Evolutionary conservation across 1,284 basidiomycete genomes (phyloP).

Genomic region (Microbotryomycetes sp.): DNA sequence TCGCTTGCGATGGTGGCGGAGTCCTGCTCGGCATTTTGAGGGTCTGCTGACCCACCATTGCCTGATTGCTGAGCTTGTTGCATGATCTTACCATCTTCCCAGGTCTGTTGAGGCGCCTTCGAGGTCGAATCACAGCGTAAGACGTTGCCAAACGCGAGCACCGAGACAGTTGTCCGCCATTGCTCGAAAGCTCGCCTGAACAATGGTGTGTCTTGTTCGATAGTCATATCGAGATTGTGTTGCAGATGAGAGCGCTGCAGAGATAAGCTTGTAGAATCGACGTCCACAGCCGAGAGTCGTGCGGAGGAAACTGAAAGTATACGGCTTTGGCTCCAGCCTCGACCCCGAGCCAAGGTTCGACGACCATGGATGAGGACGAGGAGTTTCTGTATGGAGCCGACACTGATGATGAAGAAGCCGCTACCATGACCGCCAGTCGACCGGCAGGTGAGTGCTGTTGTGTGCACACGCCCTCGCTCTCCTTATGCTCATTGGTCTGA

Average conservation of each 20-base stretch:
- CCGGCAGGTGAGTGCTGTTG: background rate
- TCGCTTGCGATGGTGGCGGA: background rate
- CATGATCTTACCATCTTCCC: slow-evolving; percentile 23
- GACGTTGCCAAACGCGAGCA: slow-evolving; percentile 2
- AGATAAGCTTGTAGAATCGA: too few species aligned
- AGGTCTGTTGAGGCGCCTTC: slow-evolving; percentile 8
- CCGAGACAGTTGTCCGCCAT: slow-evolving; percentile 15
- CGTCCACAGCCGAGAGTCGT: too few species aligned
- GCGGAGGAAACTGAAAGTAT: too few species aligned
- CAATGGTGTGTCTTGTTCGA: slow-evolving; percentile 7
- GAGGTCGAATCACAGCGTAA: too few species aligned
- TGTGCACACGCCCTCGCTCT: background rate
- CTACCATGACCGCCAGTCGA: background rate
- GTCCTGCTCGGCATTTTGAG: background rate
- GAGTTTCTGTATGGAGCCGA: slow-evolving; percentile 1
- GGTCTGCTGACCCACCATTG: background rate
- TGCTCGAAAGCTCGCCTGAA: slow-evolving; percentile 25
- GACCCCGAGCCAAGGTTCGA: background rate
- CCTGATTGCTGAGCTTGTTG: background rate
- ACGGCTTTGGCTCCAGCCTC: too few species aligned
- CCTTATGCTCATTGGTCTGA: background rate
- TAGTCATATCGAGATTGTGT: too few species aligned
- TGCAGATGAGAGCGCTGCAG: too few species aligned
- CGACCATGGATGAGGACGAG: background rate
- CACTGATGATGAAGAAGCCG: background rate